phyloP scores from a whole-genome alignment of 176 grass and related monocot genomes.

The Cocos nucifera region DNA sequence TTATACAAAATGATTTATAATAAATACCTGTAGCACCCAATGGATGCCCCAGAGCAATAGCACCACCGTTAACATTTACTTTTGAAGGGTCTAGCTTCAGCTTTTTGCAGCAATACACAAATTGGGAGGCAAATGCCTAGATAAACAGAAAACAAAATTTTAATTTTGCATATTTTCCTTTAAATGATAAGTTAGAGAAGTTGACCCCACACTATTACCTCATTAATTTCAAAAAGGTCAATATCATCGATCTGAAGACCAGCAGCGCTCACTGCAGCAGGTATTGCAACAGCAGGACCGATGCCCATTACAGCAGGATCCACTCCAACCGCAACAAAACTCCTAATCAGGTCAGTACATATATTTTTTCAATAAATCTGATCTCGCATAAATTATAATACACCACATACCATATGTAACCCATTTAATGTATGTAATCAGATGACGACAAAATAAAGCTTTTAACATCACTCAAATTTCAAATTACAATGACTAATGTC shows the following conservation, averaged over 20 bases:
- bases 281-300: slow-evolving; percentile 96
- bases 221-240: slow-evolving; percentile 94
- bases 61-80: slow-evolving; percentile 95
- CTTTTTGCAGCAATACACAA: slow-evolving; percentile 81
- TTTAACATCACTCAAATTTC: too few species aligned
- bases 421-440: too few species aligned
- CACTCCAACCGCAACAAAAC: slow-evolving; percentile 85
- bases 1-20: background rate
- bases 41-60: slow-evolving; percentile 82
- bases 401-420: background rate
- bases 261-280: slow-evolving; percentile 88
- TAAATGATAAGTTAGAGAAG: background rate
- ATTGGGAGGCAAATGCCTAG: slow-evolving; percentile 96
- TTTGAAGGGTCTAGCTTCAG: slow-evolving; percentile 66
- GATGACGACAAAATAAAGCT: too few species aligned
- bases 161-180: too few species aligned
- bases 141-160: background rate
- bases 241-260: slow-evolving; percentile 90
- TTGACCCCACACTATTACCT: slow-evolving; percentile 34
- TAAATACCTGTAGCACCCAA: slow-evolving; percentile 79
- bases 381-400: background rate
- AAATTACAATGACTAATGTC: too few species aligned
- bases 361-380: too few species aligned
- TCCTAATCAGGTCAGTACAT: slow-evolving; percentile 26
- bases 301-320: slow-evolving; percentile 92